Base-by-base conservation (phyloP, 148 eudicot genomes). In the Dianthus caryophyllus region DNA sequence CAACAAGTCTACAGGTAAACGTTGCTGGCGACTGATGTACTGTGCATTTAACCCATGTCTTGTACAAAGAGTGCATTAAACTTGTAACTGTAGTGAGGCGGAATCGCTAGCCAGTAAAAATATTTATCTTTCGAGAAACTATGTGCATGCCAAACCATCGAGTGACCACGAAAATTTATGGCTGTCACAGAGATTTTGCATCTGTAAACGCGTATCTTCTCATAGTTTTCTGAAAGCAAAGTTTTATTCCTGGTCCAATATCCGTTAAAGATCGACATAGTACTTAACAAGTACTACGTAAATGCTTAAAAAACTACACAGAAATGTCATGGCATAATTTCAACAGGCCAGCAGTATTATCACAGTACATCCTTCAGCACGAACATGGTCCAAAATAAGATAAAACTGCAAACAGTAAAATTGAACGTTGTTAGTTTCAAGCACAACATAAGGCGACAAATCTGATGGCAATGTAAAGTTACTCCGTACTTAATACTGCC, bases 261-360 rank as follows among this genome's bases (percentile, higher is more conserved):
- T 43, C 29, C 64, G 54, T 68, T 54, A n/a, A 43, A 61, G 54
- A 67, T 68, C 68, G 55, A 68, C 68, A 68, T 25, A 22, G 54
- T 16, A 38, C 57, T 61, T 55, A 16, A 31, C 21, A 5, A 24
- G 49, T 65, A 31, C n/a, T n/a, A n/a, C n/a, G 38, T 7, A 68
- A 73, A 68, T 29, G 54, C 30, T 30, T 30, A 61, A 52, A 20
- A 38, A 29, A 65, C 22, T 76, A 64, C 58, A 68, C 24, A 66
- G 64, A 58, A 69, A 50, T 48, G 69, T 69, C 64, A 54, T 48
- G 73, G 60, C 74, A 75, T 66, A 70, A 41, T 9, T 66, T 65
- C 18, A 58, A 70, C 62, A 58, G 66, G 62, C 61, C 72, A 65
- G 31, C 48, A 63, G 69, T 55, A 56, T 63, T 63, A 75, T 66